Conservation (phyloP, 495 filamentous ascomycete species). For the Sordaria brevicollis region DNA sequence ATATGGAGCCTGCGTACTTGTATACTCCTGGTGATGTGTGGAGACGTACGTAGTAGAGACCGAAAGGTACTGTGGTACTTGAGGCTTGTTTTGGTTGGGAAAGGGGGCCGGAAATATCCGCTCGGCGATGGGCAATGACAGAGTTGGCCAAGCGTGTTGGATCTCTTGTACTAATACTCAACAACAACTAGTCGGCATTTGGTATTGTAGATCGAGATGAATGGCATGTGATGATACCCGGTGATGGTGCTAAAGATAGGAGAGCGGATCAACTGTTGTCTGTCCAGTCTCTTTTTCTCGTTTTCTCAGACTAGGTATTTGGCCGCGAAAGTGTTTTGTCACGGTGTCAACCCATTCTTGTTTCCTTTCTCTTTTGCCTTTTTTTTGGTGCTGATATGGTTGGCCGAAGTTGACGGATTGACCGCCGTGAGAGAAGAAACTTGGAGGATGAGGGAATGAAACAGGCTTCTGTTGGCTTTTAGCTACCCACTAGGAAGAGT, state of each 20-base stretch:
- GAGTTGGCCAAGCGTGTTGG: not conserved
- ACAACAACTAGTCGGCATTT: not conserved
- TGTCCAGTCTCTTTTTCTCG: not conserved
- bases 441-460: not conserved
- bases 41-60: not conserved
- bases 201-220: not conserved
- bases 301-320: not conserved
- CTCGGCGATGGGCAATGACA: not conserved
- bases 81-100: not conserved
- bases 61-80: not conserved
- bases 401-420: slow-evolving; percentile 9
- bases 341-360: not conserved
- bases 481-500: not conserved
- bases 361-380: not conserved
- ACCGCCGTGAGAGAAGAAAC: not conserved
- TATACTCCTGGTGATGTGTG: not conserved
- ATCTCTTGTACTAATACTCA: not conserved
- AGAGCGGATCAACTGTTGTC: not conserved
- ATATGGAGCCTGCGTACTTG: not conserved
- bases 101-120: not conserved
- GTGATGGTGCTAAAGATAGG: not conserved
- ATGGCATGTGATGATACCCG: not conserved
- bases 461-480: not conserved
- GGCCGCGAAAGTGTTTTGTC: not conserved
- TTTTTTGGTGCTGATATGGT: not conserved